These are phyloP conservation scores for Leccinum variicolor DNA, from an alignment of 768 basidiomycete genomes.

Conservation along the genomic window DNA sequence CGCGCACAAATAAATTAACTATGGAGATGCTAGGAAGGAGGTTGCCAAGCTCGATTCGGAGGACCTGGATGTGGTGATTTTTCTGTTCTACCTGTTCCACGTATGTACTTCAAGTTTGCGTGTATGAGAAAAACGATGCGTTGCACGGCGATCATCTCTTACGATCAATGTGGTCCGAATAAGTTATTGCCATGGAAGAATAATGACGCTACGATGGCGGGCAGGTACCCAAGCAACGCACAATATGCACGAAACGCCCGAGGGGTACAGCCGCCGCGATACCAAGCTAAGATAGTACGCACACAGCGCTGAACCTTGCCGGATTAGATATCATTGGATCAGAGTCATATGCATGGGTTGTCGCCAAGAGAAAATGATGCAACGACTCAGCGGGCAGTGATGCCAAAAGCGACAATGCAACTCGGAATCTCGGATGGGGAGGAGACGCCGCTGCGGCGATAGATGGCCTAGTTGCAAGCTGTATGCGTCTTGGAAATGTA, in stretches of 20 bases:
- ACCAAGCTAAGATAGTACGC: too few species aligned
- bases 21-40: not conserved
- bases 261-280: too few species aligned
- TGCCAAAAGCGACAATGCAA: not conserved
- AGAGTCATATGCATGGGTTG: not conserved
- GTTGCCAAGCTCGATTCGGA: not conserved
- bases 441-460: too few species aligned
- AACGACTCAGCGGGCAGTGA: not conserved
- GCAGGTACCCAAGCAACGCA: not conserved
- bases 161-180: not conserved
- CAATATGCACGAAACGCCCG: not conserved
- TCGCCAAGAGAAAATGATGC: not conserved
- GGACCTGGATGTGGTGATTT: not conserved
- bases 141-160: not conserved
- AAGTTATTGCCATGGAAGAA: not conserved
- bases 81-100: not conserved
- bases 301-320: too few species aligned
- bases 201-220: not conserved
- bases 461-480: too few species aligned
- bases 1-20: not conserved
- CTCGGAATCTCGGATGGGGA: too few species aligned
- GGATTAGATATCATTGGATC: too few species aligned
- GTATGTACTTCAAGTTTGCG: too few species aligned
- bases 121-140: not conserved
- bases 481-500: too few species aligned